Conservation (phyloP, 2,329 filamentous ascomycete species). For the Colletotrichum sp. region DNA sequence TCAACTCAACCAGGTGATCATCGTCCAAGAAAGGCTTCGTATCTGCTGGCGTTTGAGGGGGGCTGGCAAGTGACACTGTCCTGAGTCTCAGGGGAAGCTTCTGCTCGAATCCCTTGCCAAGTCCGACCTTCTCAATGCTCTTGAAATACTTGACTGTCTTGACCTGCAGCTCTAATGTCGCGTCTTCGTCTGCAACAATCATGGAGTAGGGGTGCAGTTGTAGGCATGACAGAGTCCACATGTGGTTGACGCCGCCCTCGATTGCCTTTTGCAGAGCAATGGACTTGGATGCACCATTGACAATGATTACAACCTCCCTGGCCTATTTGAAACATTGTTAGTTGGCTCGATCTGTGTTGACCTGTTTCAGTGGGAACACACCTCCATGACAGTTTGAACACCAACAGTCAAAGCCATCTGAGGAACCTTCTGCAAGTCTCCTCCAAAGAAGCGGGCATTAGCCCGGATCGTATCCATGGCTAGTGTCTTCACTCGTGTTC, state of each 20-base stretch:
- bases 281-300: constrained; percentile 75
- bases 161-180: constrained; percentile 67
- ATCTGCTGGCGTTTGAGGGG: constrained; percentile 24
- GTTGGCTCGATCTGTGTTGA: neutral
- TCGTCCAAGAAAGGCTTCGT: constrained; percentile 1
- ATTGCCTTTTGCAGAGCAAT: constrained; percentile 75
- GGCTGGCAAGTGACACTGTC: constrained; percentile 18
- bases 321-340: constrained; percentile 71
- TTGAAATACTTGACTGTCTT: constrained; percentile 69
- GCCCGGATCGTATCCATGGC: constrained; percentile 80
- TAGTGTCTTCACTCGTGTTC: constrained; percentile 78
- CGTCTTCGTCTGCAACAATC: constrained; percentile 78
- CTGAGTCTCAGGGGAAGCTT: constrained; percentile 38
- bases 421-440: constrained; percentile 23
- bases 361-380: constrained; percentile 59
- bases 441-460: constrained; percentile 67
- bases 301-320: constrained; percentile 75
- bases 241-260: constrained; percentile 78
- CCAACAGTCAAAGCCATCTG: constrained; percentile 33
- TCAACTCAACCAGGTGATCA: constrained; percentile 16
- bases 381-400: constrained; percentile 39
- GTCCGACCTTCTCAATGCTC: constrained; percentile 62
- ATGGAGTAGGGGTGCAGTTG: constrained; percentile 76
- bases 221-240: constrained; percentile 79
- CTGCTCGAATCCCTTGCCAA: constrained; percentile 48